phyloP scores from a whole-genome alignment of 768 basidiomycete species.

The Lanmaoa rubissima region DNA sequence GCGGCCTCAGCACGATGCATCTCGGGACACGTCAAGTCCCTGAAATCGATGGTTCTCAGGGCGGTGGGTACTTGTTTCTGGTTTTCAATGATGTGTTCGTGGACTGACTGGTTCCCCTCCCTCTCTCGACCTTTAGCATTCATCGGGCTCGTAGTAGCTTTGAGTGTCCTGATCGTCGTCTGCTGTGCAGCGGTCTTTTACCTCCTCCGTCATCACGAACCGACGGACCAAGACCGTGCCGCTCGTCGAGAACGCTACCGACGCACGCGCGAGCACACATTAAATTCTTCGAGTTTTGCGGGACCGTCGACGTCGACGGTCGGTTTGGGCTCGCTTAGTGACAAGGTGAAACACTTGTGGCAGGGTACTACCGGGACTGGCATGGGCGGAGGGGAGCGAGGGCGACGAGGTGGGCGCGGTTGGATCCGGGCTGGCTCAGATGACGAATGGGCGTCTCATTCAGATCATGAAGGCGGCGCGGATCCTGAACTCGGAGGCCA shows the following conservation, averaged over 20 bases:
- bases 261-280: conserved; percentile 25
- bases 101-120: neutral
- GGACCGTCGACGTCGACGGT: conserved; percentile 11
- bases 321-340: conserved; percentile 23
- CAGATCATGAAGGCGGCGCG: conserved; percentile 15
- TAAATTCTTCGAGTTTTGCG: conserved; percentile 10
- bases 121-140: conserved; percentile 39
- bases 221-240: conserved; percentile 40
- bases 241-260: conserved; percentile 33
- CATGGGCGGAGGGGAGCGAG: conserved; percentile 1
- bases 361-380: conserved; percentile 8
- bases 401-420: conserved; percentile 35
- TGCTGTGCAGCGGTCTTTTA: conserved; percentile 54
- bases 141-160: conserved; percentile 55
- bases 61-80: conserved; percentile 36
- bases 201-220: conserved; percentile 52
- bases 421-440: conserved; percentile 52
- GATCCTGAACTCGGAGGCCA: neutral
- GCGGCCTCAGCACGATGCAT: neutral
- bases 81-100: neutral
- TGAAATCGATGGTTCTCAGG: conserved; percentile 48
- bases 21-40: conserved; percentile 36
- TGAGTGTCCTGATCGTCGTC: conserved; percentile 52
- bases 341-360: conserved; percentile 30
- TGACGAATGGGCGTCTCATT: conserved; percentile 46